Percentiles rank a stretch among this genome's conserved stretches.
Evolutionary conservation across 1,284 basidiomycete genomes (phyloP).

Genomic region (Heterobasidion irregulare): DNA sequence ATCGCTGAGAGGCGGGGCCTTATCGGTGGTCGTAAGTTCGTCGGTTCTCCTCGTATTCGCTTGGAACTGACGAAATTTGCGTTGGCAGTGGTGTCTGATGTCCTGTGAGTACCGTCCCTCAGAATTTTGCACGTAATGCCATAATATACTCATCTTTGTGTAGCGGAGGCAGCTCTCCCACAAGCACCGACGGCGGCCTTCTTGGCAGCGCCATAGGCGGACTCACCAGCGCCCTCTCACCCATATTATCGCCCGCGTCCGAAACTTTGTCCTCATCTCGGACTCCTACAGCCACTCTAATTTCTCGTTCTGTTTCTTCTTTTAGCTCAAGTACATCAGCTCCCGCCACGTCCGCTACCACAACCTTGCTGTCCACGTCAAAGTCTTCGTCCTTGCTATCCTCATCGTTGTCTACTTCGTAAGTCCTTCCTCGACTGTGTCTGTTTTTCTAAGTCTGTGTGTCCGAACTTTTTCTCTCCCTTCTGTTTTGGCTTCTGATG

Average conservation of each 20-base stretch:
- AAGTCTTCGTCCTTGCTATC: conserved; percentile 3
- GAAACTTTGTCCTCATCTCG: not conserved
- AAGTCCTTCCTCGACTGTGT: not conserved
- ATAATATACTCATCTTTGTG: too few relatives aligned
- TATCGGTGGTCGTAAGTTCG: too few relatives aligned
- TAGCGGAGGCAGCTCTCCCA: not conserved
- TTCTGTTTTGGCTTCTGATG: too few relatives aligned
- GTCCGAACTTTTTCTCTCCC: too few relatives aligned
- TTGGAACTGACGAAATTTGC: too few relatives aligned
- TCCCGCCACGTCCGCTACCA: conserved; percentile 3
- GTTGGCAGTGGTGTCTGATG: too few relatives aligned
- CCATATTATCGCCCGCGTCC: not conserved
- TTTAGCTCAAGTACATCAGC: conserved; percentile 5
- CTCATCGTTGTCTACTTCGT: not conserved
- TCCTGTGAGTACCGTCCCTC: too few relatives aligned
- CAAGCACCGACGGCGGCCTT: not conserved
- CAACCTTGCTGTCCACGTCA: conserved; percentile 3
- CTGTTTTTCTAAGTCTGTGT: too few relatives aligned
- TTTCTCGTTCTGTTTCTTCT: conserved; percentile 1
- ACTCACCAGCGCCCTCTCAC: not conserved
- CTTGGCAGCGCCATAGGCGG: not conserved
- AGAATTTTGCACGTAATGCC: too few relatives aligned
- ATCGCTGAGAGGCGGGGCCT: too few relatives aligned
- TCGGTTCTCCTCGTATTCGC: too few relatives aligned
- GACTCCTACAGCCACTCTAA: not conserved